Conservation (phyloP, 2,329 filamentous ascomycete species). For the Fusarium sp. region DNA sequence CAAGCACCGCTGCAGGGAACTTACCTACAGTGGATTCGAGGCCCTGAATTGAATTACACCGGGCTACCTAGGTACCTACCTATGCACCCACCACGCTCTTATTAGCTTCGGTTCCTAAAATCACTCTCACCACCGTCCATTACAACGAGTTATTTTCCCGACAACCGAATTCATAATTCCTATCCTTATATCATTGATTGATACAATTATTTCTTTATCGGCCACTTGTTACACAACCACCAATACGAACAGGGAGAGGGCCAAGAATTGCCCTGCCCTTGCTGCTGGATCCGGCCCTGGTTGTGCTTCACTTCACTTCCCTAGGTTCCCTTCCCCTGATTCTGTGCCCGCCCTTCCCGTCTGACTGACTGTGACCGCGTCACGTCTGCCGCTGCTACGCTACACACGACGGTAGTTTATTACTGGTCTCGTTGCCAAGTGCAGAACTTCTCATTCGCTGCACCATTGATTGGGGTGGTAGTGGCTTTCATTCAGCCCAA, state of each 20-base stretch:
- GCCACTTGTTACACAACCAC: constrained; percentile 12
- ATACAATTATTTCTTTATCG: constrained; percentile 10
- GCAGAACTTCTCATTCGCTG: constrained; percentile 16
- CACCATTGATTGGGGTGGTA: constrained; percentile 7
- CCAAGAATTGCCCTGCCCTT: constrained; percentile 30
- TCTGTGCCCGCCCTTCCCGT: constrained; percentile 19
- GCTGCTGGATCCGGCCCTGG: constrained; percentile 44
- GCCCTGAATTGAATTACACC: constrained; percentile 17
- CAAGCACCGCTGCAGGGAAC: background rate
- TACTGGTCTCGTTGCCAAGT: constrained; percentile 34
- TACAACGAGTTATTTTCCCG: constrained; percentile 6
- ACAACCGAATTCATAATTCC: constrained; percentile 3
- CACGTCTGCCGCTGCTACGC: constrained; percentile 32
- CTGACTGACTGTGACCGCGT: constrained; percentile 42
- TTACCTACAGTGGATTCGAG: constrained; percentile 1
- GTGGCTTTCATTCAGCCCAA: constrained; percentile 22
- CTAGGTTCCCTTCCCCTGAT: constrained; percentile 36
- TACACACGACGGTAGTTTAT: constrained; percentile 20
- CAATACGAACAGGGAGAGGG: constrained; percentile 14
- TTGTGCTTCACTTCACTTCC: constrained; percentile 22
- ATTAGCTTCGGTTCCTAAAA: constrained; percentile 7
- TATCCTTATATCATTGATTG: constrained; percentile 25
- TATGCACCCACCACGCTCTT: background rate
- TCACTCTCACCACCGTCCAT: constrained; percentile 23
- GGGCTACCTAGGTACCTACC: no score